Conservation (phyloP, 108 stramenopile species). For the Ochromonas danica region DNA sequence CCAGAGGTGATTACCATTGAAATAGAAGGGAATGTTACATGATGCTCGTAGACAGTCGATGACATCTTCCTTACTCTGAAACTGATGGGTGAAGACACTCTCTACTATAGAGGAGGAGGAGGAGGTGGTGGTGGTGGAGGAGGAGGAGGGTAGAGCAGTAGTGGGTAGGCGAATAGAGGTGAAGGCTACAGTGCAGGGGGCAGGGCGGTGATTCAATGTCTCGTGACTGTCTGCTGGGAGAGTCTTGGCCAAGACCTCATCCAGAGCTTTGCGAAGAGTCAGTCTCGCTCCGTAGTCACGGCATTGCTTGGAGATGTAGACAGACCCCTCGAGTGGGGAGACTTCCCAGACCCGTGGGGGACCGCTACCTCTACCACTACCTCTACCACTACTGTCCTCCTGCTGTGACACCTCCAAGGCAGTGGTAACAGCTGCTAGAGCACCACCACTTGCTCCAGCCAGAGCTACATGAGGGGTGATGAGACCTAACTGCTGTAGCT, state of each 20-base stretch:
- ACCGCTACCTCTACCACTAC: no score
- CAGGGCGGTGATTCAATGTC: not conserved
- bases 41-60: not conserved
- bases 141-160: no score
- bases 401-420: not conserved
- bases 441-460: not conserved
- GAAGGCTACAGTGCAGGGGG: not conserved
- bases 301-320: not conserved
- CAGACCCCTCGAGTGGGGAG: not conserved
- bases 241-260: not conserved
- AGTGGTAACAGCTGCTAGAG: not conserved
- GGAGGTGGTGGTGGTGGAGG: no score
- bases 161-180: not conserved
- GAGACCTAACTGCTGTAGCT: not conserved
- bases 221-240: not conserved
- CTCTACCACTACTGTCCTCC: not conserved
- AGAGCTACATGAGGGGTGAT: not conserved
- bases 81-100: not conserved
- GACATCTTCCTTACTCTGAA: not conserved
- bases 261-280: slow-evolving; percentile 9
- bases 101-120: no score
- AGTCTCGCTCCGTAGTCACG: not conserved
- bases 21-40: slow-evolving; percentile 27
- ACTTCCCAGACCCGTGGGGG: no score
- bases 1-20: not conserved